Percentiles rank a stretch among this genome's conserved stretches.
phyloP scores from a whole-genome alignment of 371 early-diverging fungal genomes.

The Mucor lusitanicus region DNA sequence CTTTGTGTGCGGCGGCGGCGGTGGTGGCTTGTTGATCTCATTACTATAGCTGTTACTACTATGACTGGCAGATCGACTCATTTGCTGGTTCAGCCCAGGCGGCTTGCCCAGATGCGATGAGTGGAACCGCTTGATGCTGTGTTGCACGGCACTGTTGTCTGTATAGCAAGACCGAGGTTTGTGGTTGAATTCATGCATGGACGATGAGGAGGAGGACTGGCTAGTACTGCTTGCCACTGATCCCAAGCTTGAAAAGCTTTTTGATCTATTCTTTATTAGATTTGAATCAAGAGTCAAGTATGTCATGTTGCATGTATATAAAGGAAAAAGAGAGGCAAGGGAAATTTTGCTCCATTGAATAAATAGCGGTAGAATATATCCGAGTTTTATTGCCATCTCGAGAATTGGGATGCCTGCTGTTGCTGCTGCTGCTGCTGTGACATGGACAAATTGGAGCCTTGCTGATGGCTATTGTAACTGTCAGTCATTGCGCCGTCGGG shows the following conservation, averaged over 20 bases:
- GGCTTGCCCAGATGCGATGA: conserved; percentile 18
- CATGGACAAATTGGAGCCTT: conserved; percentile 10
- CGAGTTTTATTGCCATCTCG: conserved; percentile 13
- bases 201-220: neutral
- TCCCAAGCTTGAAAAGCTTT: neutral
- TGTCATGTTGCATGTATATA: neutral
- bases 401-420: neutral
- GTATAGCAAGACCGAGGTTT: neutral
- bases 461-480: conserved; percentile 29
- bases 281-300: neutral
- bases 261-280: conserved; percentile 3
- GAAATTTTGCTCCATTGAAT: neutral
- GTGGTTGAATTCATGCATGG: neutral
- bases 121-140: conserved; percentile 5
- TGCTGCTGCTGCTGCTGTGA: conserved; percentile 3
- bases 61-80: neutral
- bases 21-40: neutral
- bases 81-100: conserved; percentile 4
- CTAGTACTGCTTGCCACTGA: neutral
- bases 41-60: neutral
- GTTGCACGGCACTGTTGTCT: neutral
- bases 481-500: conserved; percentile 45
- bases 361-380: neutral
- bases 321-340: neutral
- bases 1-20: neutral